phyloP scores from a whole-genome alignment of 2,329 filamentous ascomycete species.

The Emericellopsis atlantica region DNA sequence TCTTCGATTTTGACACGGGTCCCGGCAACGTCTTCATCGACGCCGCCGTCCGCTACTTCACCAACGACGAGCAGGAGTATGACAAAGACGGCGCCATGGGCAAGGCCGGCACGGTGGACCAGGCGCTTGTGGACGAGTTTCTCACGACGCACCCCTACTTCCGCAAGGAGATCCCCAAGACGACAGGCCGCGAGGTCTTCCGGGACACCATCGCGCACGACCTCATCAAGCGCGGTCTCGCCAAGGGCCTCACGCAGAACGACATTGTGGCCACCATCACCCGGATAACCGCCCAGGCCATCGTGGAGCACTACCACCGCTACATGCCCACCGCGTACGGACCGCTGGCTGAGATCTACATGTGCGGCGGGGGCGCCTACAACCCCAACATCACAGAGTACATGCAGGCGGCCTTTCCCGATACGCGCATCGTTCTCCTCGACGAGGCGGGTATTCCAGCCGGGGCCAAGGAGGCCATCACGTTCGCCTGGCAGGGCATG shows the following conservation, averaged over 20 bases:
- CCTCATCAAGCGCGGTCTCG: conserved; percentile 24
- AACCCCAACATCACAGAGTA: conserved; percentile 45
- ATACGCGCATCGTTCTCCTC: conserved; percentile 35
- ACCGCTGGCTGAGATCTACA: conserved; percentile 40
- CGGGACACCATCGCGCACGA: conserved; percentile 29
- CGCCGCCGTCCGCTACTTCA: conserved; percentile 10
- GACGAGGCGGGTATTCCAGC: conserved; percentile 41
- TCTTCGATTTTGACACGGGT: conserved; percentile 25
- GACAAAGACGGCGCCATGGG: conserved; percentile 33
- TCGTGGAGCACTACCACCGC: conserved; percentile 14
- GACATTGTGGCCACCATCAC: conserved; percentile 35
- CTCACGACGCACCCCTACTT: conserved; percentile 34
- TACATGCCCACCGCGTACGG: conserved; percentile 3
- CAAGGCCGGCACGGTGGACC: conserved; percentile 22
- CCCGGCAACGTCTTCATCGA: conserved; percentile 26
- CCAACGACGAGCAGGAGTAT: conserved; percentile 30
- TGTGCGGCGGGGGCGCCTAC: conserved; percentile 45
- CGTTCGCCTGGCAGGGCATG: conserved; percentile 21
- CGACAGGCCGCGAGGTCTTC: conserved; percentile 35
- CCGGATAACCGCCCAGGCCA: conserved; percentile 33
- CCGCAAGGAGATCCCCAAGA: conserved; percentile 25
- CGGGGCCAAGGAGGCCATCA: conserved; percentile 39
- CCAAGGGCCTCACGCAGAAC: conserved; percentile 19
- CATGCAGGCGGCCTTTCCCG: conserved; percentile 33
- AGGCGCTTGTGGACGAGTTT: no score